Conservation (phyloP, 176 grass and related monocot genomes). For the Musa acuminata region DNA sequence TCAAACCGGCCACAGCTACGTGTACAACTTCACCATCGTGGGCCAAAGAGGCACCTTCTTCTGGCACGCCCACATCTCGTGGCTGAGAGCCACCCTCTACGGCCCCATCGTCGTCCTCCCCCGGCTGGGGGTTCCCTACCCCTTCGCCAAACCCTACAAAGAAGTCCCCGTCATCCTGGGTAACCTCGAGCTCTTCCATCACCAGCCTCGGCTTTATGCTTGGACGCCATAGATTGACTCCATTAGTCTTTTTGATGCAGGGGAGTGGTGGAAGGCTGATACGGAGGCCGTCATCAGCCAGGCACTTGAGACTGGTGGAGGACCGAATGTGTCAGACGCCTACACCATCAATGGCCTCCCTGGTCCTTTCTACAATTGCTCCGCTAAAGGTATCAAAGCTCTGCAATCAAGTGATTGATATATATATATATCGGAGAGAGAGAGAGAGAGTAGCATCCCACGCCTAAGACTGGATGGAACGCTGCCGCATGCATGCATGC, state of each 20-base stretch:
- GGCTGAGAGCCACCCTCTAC: background rate
- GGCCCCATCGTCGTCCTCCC: slow-evolving; percentile 1
- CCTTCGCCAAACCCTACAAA: slow-evolving; percentile 3
- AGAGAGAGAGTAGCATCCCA: no score
- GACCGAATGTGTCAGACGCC: background rate
- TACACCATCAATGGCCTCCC: background rate
- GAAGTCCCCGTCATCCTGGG: slow-evolving; percentile 2
- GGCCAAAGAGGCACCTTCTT: slow-evolving; percentile 5
- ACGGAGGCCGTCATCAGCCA: background rate
- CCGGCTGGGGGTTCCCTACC: background rate
- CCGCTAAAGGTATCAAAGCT: background rate
- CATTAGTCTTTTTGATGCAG: background rate
- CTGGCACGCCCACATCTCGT: slow-evolving; percentile 2
- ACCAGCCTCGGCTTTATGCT: background rate
- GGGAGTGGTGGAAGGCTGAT: background rate
- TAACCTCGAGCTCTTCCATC: background rate
- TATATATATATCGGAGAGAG: no score
- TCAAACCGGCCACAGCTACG: background rate
- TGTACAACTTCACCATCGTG: background rate
- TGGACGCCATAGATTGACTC: background rate
- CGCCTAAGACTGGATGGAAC: no score
- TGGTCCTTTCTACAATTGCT: background rate
- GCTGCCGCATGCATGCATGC: background rate
- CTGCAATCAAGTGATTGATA: no score
- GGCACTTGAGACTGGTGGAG: background rate